Evolutionary conservation across 23 red algal species (phyloP).

Genomic region (Gracilaria caudata): DNA sequence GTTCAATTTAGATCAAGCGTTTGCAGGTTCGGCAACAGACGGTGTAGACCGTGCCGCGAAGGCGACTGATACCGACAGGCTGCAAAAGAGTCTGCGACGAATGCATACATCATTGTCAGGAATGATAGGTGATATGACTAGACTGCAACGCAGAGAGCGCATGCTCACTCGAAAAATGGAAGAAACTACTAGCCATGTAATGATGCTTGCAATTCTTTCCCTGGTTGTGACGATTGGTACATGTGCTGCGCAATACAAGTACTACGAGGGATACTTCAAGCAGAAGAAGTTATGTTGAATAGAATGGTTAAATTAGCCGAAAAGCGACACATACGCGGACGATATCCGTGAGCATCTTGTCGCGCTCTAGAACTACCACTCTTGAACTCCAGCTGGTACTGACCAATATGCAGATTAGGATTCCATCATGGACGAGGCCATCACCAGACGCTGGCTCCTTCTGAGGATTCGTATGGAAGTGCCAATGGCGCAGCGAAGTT

Average conservation of each 20-base stretch:
- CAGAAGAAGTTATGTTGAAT: slow-evolving; percentile 73
- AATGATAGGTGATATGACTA: slow-evolving; percentile 62
- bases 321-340: not conserved
- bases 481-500: not conserved
- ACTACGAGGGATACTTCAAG: slow-evolving; percentile 74
- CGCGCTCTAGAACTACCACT: not conserved
- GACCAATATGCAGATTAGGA: not conserved
- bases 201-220: slow-evolving; percentile 33
- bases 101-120: slow-evolving; percentile 65
- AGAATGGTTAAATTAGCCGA: not conserved
- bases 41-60: slow-evolving; percentile 25
- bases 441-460: not conserved
- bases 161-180: slow-evolving; percentile 52
- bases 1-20: slow-evolving; percentile 57
- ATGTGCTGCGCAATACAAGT: slow-evolving; percentile 54
- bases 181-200: slow-evolving; percentile 39
- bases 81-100: slow-evolving; percentile 40
- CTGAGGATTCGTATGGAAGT: not conserved
- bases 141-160: slow-evolving; percentile 63
- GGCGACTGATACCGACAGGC: slow-evolving; percentile 45
- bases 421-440: not conserved
- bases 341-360: not conserved
- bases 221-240: slow-evolving; percentile 43
- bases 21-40: not conserved
- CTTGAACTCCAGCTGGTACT: not conserved